A percentile compares a stretch with the other conserved stretches of the same genome.
Evolutionary conservation across 768 basidiomycete species (phyloP).

Genomic region (Psilocybe subaeruginosa): DNA sequence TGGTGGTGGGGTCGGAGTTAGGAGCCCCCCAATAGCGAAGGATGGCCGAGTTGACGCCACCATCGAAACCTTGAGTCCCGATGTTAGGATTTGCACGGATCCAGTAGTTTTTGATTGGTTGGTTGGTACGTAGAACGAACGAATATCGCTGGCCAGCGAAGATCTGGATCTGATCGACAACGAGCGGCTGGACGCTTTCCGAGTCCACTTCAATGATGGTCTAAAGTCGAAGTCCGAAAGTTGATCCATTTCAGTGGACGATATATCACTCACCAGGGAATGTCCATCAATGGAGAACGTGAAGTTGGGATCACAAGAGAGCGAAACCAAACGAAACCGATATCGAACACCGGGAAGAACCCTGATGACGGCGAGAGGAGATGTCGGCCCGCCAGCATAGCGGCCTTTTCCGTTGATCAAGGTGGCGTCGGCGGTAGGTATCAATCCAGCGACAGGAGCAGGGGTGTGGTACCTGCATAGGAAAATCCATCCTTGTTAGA

Average conservation of each 20-base stretch:
- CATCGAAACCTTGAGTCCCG: conserved; percentile 14
- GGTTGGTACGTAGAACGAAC: conserved; percentile 37
- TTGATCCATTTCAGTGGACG: not conserved
- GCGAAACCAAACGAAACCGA: conserved; percentile 48
- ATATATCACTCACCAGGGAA: conserved; percentile 26
- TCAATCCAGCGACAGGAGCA: conserved; percentile 25
- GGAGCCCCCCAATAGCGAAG: conserved; percentile 49
- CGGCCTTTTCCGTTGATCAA: conserved; percentile 56
- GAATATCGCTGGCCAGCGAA: conserved; percentile 56
- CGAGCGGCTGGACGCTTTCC: conserved; percentile 40
- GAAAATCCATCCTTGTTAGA: not conserved
- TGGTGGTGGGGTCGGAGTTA: conserved; percentile 38
- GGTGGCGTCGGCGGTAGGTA: conserved; percentile 35
- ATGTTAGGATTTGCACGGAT: conserved; percentile 40
- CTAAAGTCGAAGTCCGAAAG: not conserved
- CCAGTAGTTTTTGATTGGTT: conserved; percentile 43
- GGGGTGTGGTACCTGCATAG: conserved; percentile 30
- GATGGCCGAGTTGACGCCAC: conserved; percentile 47
- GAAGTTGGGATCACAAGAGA: conserved; percentile 48
- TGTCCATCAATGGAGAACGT: conserved; percentile 49
- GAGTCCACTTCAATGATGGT: conserved; percentile 44
- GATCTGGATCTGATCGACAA: conserved; percentile 43
- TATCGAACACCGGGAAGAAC: conserved; percentile 41
- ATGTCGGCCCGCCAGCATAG: conserved; percentile 34
- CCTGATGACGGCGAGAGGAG: conserved; percentile 39